A percentile compares a stretch with the other conserved stretches of the same genome.
These are phyloP conservation scores for Astrocystis sublimbata DNA, from an alignment of 495 filamentous ascomycete genomes.

Conservation along the genomic window DNA sequence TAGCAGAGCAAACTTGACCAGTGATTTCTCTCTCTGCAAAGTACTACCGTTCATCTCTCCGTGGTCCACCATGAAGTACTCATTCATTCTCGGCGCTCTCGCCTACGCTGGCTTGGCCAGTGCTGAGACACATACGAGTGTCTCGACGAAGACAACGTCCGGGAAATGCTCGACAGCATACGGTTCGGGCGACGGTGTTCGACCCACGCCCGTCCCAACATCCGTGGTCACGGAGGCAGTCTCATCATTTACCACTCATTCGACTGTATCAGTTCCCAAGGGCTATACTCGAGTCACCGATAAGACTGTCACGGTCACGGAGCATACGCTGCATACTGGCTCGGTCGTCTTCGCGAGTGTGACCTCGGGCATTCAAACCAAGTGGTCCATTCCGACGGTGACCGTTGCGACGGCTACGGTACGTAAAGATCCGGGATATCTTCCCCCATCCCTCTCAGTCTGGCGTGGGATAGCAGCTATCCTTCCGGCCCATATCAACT, in stretches of 20 bases:
- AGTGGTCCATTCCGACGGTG: background rate
- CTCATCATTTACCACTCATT: background rate
- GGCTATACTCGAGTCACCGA: slow-evolving; percentile 6
- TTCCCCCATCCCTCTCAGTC: background rate
- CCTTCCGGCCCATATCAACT: background rate
- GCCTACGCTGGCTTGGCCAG: slow-evolving; percentile 2
- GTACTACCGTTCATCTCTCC: background rate
- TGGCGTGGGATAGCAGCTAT: background rate
- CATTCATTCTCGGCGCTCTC: background rate
- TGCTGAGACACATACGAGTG: background rate
- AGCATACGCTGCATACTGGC: background rate
- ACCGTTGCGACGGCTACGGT: slow-evolving; percentile 4
- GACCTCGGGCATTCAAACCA: slow-evolving; percentile 7
- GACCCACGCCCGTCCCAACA: slow-evolving; percentile 7
- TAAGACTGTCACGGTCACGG: background rate
- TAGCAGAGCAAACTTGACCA: background rate
- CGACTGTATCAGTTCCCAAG: background rate
- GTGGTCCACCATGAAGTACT: background rate
- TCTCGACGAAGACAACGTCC: background rate
- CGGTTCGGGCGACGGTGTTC: slow-evolving; percentile 1
- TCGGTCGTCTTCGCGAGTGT: background rate
- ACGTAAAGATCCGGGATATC: too few species aligned
- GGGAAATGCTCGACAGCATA: slow-evolving; percentile 6
- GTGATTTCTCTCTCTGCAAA: background rate
- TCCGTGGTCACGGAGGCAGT: background rate